phyloP scores from a whole-genome alignment of 1,139 yeast genomes.

The Yamadazyma mexicana region DNA sequence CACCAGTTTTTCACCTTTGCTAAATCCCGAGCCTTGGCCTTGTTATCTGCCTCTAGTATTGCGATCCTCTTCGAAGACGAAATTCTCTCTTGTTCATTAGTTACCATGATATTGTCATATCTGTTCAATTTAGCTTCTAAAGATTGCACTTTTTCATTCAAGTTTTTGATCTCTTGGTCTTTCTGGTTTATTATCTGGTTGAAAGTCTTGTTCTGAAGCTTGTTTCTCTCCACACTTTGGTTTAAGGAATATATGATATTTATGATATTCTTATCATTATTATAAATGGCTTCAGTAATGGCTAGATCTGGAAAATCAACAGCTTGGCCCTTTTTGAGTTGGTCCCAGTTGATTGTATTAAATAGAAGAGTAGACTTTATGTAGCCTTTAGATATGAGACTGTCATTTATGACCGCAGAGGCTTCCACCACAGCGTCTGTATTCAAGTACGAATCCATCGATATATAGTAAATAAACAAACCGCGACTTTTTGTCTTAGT shows the following conservation, averaged over 20 bases:
- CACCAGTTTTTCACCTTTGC: conserved; percentile 29
- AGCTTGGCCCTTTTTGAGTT: conserved; percentile 23
- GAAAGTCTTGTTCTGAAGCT: conserved; percentile 34
- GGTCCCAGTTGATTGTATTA: conserved; percentile 36
- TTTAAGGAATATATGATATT: conserved; percentile 43
- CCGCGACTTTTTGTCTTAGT: too few relatives aligned
- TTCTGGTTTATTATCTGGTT: conserved; percentile 31
- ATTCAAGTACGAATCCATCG: conserved; percentile 19
- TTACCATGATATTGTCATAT: conserved; percentile 7
- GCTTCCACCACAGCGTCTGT: conserved; percentile 38
- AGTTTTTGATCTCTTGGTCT: conserved; percentile 29
- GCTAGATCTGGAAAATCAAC: conserved; percentile 16
- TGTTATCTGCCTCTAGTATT: conserved; percentile 24
- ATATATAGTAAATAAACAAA: conserved; percentile 6
- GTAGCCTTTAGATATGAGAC: conserved; percentile 39
- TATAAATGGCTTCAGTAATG: conserved; percentile 32
- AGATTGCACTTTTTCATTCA: conserved; percentile 23
- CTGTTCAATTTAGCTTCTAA: conserved; percentile 22
- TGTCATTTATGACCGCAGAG: conserved; percentile 39
- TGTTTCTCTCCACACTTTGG: conserved; percentile 39
- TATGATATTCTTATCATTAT: conserved; percentile 44
- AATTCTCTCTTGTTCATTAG: conserved; percentile 15
- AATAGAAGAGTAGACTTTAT: conserved; percentile 33
- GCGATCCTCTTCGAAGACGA: conserved; percentile 18
- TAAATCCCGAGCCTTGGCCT: conserved; percentile 31